Evolutionary conservation across 2,329 filamentous ascomycete species (phyloP).

Genomic region (Venturia asperata): DNA sequence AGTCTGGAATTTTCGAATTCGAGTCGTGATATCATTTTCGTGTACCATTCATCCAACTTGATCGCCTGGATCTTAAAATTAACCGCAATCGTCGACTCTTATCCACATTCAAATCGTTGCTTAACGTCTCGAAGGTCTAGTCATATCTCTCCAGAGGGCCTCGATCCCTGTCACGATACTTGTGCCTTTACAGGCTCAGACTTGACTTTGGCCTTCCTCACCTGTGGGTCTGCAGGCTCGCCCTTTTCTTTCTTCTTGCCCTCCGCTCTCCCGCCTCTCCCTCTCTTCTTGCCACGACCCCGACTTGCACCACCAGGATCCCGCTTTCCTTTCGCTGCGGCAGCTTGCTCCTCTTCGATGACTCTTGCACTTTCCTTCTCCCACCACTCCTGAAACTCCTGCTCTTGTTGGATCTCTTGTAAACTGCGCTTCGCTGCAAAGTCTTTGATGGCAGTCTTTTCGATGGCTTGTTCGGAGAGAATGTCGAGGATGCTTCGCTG

Average conservation of each 20-base stretch:
- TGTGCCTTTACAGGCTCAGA: neutral
- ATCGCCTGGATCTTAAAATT: too few relatives aligned
- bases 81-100: too few relatives aligned
- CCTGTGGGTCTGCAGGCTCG: neutral
- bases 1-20: too few relatives aligned
- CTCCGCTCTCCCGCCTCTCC: constrained; percentile 13
- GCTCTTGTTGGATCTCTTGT: constrained; percentile 92
- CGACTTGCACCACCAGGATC: constrained; percentile 13
- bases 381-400: constrained; percentile 97
- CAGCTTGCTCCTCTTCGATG: constrained; percentile 47
- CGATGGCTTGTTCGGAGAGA: constrained; percentile 74
- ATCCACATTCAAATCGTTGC: neutral
- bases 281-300: constrained; percentile 16
- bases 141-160: neutral
- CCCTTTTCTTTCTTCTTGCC: constrained; percentile 1
- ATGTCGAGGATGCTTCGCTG: constrained; percentile 82
- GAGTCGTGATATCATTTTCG: too few relatives aligned
- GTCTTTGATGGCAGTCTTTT: constrained; percentile 76
- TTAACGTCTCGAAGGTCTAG: neutral
- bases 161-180: neutral
- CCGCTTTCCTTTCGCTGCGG: neutral
- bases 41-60: too few relatives aligned
- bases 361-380: constrained; percentile 72
- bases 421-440: constrained; percentile 75
- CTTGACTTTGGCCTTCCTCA: neutral